These are phyloP conservation scores for Aspergillus brunneoviolaceus DNA, from an alignment of 2,329 filamentous ascomycete genomes.

Conservation along the genomic window DNA sequence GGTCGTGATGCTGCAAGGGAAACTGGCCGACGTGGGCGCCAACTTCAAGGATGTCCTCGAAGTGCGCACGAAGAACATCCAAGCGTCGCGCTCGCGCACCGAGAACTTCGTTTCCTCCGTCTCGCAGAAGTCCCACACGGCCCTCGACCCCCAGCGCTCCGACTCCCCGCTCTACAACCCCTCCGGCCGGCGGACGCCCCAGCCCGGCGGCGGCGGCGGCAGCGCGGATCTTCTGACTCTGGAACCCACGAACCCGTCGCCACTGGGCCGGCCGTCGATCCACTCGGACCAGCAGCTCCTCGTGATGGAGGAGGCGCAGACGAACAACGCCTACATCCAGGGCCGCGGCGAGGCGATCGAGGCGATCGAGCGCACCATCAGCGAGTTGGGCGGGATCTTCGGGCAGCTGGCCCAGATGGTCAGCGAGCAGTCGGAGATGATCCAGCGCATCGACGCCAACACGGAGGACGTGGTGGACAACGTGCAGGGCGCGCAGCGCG, in stretches of 20 bases:
- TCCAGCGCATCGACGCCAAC: conserved; percentile 94
- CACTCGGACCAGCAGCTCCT: conserved; percentile 83
- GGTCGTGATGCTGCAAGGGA: conserved; percentile 84
- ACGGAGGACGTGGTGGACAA: conserved; percentile 98
- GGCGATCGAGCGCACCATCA: conserved; percentile 92
- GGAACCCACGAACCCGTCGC: conserved; percentile 62
- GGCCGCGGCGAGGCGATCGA: conserved; percentile 95
- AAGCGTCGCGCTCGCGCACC: conserved; percentile 84
- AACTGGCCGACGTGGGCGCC: conserved; percentile 84
- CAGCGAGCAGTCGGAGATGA: conserved; percentile 95
- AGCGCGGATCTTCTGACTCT: conserved; percentile 73
- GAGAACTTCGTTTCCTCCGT: conserved; percentile 96
- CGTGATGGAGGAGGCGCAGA: conserved; percentile 89
- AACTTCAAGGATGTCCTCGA: conserved; percentile 98
- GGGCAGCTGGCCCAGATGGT: conserved; percentile 96
- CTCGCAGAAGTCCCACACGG: conserved; percentile 68
- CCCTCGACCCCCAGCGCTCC: conserved; percentile 65
- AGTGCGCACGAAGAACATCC: conserved; percentile 95
- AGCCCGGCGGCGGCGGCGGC: conserved; percentile 49
- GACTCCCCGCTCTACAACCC: conserved; percentile 86
- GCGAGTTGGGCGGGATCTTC: conserved; percentile 87
- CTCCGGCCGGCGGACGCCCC: conserved; percentile 66
- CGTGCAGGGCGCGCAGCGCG: conserved; percentile 91
- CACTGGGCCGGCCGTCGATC: conserved; percentile 47
- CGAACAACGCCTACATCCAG: conserved; percentile 84